Base-by-base conservation (phyloP, 2,329 filamentous ascomycete genomes). In the Aureobasidium sp. region DNA sequence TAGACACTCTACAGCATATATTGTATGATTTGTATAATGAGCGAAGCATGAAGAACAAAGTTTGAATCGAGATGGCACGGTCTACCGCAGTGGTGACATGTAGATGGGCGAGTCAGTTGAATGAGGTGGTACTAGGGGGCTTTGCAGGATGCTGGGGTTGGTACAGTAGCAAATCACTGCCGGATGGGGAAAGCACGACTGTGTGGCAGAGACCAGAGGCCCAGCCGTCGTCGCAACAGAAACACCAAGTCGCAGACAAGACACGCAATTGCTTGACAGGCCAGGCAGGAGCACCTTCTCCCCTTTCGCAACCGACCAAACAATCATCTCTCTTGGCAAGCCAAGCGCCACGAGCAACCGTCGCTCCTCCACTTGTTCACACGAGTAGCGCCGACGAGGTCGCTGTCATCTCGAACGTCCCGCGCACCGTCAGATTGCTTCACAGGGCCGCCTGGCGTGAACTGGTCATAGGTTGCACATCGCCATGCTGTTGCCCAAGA, bases 401-500 rank as follows among this genome's bases (percentile, higher is more conserved):
- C 30, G 44, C 32, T 48, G 44, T 48, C 44, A 48, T 48, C 16
- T 48, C 32, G 44, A 35, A 11, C 27, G 25, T 48, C 30, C n/a
- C 44, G 44, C 44, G 32, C 27, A 6, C 32, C 41, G 12, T 14
- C 10, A 12, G 30, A 34, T 34, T 34, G 7, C 35, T 39, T 39
- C 4, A 35, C 32, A n/a, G 35, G 45, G 45, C 45, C 45, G 45
- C 45, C 45, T 39, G 45, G 45, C 34, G 35, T 50, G 14, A 21
- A 12, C 30, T 49, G 32, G 29, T 49, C 35, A n/a, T 35, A 29
- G n/a, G 35, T 27, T 49, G 34, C 25, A 38, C 16, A 29, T 30
- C 45, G 25, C 35, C 25, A 96, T 96, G 90, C 82, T 96, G 74
- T 82, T 94, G 63, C 87, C 88, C 60, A 95, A 95, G 73, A 87